These are phyloP conservation scores for Thraustochytrium striatum DNA, from an alignment of 352 stramenopile species.

Conservation along the genomic window DNA sequence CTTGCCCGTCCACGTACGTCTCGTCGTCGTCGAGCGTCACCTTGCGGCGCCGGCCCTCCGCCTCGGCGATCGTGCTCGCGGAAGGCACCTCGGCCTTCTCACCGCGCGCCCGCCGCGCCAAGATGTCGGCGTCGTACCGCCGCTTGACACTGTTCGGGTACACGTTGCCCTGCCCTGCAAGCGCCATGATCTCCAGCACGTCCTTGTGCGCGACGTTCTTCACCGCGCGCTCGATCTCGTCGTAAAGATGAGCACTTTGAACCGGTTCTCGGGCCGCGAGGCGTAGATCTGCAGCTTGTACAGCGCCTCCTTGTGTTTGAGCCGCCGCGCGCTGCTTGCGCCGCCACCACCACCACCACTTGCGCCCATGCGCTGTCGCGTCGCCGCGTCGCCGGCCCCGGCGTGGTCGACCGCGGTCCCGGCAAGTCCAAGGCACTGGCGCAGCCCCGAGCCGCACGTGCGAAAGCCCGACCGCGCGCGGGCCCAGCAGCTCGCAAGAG, in stretches of 20 bases:
- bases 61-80: conserved; percentile 14
- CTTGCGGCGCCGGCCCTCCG: conserved; percentile 4
- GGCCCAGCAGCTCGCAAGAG: too few species aligned
- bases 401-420: too few species aligned
- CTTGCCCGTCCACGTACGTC: conserved; percentile 3
- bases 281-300: conserved; percentile 41
- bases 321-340: too few species aligned
- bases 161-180: conserved; percentile 29
- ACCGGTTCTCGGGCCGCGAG: neutral
- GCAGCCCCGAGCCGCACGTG: too few species aligned
- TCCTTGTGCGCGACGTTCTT: neutral
- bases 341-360: too few species aligned
- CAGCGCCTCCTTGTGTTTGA: neutral
- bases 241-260: conserved; percentile 24
- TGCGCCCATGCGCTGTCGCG: too few species aligned
- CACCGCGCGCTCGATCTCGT: neutral
- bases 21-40: conserved; percentile 15
- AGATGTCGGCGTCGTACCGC: conserved; percentile 7
- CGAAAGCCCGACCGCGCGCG: too few species aligned
- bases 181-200: conserved; percentile 23
- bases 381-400: too few species aligned
- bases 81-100: neutral
- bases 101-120: neutral
- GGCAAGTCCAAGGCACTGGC: too few species aligned
- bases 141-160: conserved; percentile 21